Conservation (phyloP, 2,329 filamentous ascomycete genomes). For the Cordyceps tenuipes region DNA sequence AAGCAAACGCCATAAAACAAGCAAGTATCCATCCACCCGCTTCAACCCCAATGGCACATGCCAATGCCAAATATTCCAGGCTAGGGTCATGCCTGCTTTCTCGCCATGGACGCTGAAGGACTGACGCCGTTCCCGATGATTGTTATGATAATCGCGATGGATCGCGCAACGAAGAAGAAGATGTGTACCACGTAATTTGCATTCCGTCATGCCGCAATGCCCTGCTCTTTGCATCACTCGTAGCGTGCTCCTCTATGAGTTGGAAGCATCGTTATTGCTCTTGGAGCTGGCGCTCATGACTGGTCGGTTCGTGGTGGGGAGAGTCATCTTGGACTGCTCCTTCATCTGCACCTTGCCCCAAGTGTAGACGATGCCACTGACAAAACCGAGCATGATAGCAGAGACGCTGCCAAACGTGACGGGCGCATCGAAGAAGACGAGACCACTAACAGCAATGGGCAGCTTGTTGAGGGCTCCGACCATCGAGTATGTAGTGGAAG, state of each 20-base stretch:
- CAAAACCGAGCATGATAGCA: conserved; percentile 76
- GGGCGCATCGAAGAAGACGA: conserved; percentile 84
- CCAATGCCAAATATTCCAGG: conserved; percentile 7
- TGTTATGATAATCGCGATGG: neutral
- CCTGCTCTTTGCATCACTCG: neutral
- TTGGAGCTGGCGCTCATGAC: conserved; percentile 13
- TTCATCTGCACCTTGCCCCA: conserved; percentile 13
- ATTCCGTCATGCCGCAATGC: neutral
- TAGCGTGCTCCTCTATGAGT: neutral
- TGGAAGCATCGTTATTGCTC: conserved; percentile 11
- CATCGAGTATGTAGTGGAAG: conserved; percentile 95
- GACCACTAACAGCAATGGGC: conserved; percentile 74
- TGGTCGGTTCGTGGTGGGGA: conserved; percentile 8
- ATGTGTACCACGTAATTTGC: neutral
- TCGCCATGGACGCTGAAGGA: conserved; percentile 3
- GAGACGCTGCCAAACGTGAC: conserved; percentile 80
- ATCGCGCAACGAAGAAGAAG: neutral
- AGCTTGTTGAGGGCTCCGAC: conserved; percentile 91
- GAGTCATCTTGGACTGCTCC: conserved; percentile 10
- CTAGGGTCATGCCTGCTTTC: neutral
- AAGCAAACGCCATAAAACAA: conserved; percentile 7
- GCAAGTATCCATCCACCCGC: neutral
- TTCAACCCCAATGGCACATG: conserved; percentile 3
- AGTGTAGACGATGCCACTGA: conserved; percentile 79
- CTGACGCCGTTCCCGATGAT: conserved; percentile 9